A percentile compares a stretch with the other conserved stretches of the same genome.
Evolutionary conservation across 2,329 filamentous ascomycete species (phyloP).

Genomic region (Fusarium sarcochroum): DNA sequence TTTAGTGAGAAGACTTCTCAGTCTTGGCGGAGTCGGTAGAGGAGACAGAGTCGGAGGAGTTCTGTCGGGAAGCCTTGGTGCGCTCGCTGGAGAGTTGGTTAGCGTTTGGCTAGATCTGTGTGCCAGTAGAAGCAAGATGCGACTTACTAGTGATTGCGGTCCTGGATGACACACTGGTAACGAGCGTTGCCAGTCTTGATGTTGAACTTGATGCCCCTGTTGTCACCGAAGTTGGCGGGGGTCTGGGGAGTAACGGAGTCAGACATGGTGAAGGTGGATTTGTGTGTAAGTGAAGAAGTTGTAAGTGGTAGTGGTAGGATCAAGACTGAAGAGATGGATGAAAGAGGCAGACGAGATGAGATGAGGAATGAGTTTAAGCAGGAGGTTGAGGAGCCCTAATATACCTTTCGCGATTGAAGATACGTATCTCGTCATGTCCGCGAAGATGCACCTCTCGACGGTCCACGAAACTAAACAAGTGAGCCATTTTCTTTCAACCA

Average conservation of each 20-base stretch:
- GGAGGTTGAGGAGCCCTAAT: slow-evolving; percentile 41
- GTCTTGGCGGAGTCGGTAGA: slow-evolving; percentile 51
- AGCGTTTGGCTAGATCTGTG: slow-evolving; percentile 1
- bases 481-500: slow-evolving; percentile 48
- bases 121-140: background rate
- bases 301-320: slow-evolving; percentile 5
- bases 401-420: slow-evolving; percentile 43
- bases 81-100: slow-evolving; percentile 55
- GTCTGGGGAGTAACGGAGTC: slow-evolving; percentile 34
- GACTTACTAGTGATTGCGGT: slow-evolving; percentile 61
- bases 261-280: slow-evolving; percentile 41
- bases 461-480: slow-evolving; percentile 47
- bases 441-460: slow-evolving; percentile 32
- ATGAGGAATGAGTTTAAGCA: background rate
- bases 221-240: slow-evolving; percentile 53
- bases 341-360: slow-evolving; percentile 5
- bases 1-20: slow-evolving; percentile 44
- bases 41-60: slow-evolving; percentile 54
- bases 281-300: slow-evolving; percentile 17
- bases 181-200: slow-evolving; percentile 60
- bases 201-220: slow-evolving; percentile 61
- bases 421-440: slow-evolving; percentile 45
- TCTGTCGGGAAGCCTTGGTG: slow-evolving; percentile 55
- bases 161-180: slow-evolving; percentile 60
- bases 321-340: background rate